phyloP scores from a whole-genome alignment of 1,284 basidiomycete genomes.

The Trametes versicolor region DNA sequence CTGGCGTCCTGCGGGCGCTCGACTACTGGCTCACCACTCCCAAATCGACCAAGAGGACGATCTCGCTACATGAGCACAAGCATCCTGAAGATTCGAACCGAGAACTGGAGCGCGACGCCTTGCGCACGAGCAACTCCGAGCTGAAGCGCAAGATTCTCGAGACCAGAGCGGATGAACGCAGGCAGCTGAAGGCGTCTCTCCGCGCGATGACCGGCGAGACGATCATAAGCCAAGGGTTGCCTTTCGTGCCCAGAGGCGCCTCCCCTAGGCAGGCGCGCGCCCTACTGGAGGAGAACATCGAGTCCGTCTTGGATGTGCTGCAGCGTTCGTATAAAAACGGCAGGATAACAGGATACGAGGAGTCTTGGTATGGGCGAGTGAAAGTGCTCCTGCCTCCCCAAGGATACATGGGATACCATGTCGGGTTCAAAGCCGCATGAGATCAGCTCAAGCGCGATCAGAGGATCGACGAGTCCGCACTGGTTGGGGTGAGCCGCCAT shows the following conservation, averaged over 20 bases:
- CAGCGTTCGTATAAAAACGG: not conserved
- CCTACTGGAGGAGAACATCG: conserved; percentile 9
- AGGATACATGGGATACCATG: conserved; percentile 14
- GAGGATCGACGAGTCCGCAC: not conserved
- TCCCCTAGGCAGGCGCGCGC: conserved; percentile 1
- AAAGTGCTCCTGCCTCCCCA: conserved; percentile 22
- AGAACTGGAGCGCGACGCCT: not conserved
- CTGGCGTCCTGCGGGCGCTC: conserved; percentile 13
- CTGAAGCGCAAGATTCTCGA: no score
- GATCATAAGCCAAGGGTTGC: conserved; percentile 11
- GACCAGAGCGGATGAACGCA: no score
- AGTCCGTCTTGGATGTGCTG: conserved; percentile 10
- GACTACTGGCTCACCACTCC: conserved; percentile 22
- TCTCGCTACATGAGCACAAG: not conserved
- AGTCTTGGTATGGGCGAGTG: conserved; percentile 15
- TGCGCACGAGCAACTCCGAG: no score
- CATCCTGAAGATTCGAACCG: not conserved
- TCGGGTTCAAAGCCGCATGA: conserved; percentile 12
- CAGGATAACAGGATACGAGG: conserved; percentile 8
- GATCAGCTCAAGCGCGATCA: not conserved
- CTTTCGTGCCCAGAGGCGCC: conserved; percentile 7
- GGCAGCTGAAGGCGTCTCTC: no score
- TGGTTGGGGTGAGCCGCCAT: conserved; percentile 1
- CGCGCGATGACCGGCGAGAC: not conserved
- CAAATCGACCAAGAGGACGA: conserved; percentile 15